Evolutionary conservation across 345 rosid species (phyloP).

Genomic region (Hevea brasiliensis): DNA sequence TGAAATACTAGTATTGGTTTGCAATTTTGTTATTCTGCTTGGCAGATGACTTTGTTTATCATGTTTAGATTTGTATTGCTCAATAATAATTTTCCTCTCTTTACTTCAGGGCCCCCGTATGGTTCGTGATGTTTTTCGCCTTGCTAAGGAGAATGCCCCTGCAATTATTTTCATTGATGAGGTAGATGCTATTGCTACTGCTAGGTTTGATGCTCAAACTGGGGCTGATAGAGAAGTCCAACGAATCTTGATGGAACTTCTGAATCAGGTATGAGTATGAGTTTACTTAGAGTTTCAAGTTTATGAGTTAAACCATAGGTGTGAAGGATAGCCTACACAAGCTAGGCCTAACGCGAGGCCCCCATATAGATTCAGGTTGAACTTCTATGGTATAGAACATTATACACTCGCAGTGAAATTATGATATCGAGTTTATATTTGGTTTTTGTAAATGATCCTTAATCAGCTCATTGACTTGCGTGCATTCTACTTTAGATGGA

Average conservation of each 20-base stretch:
- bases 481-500: constrained; percentile 52
- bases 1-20: neutral
- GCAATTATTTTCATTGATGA: constrained; percentile 97
- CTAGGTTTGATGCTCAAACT: constrained; percentile 99
- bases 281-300: too few relatives aligned
- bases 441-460: neutral
- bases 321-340: too few relatives aligned
- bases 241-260: constrained; percentile 91
- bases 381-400: too few relatives aligned
- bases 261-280: constrained; percentile 77
- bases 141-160: constrained; percentile 98
- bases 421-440: neutral
- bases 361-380: too few relatives aligned
- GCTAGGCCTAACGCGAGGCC: too few relatives aligned
- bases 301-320: too few relatives aligned
- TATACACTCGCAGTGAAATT: too few relatives aligned
- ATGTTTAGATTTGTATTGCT: neutral
- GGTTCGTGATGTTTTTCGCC: constrained; percentile 99
- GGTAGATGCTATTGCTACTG: constrained; percentile 98
- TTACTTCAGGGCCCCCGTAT: constrained; percentile 88
- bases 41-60: neutral
- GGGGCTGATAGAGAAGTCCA: constrained; percentile 99
- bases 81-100: constrained; percentile 7
- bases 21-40: neutral
- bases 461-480: constrained; percentile 21